Conservation (phyloP, 2,329 filamentous ascomycete species). For the Parafenestella ontariensis region DNA sequence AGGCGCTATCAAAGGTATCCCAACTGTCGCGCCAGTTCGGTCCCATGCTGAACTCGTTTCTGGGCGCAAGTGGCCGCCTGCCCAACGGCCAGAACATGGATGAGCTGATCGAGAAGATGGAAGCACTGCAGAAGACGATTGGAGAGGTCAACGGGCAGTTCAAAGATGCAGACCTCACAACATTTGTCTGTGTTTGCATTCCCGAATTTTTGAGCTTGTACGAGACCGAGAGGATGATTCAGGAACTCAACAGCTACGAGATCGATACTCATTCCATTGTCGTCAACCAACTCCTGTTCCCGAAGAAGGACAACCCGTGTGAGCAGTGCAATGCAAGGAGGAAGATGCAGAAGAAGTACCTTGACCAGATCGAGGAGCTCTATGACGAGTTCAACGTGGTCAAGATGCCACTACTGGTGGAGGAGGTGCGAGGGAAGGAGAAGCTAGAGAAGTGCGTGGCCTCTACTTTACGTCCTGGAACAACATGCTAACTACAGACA, state of each 20-base stretch:
- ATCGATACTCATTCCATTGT: constrained; percentile 98
- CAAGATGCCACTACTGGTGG: constrained; percentile 94
- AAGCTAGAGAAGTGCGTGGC: constrained; percentile 73
- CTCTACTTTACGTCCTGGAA: neutral
- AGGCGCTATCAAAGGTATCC: constrained; percentile 95
- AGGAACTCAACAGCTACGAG: constrained; percentile 89
- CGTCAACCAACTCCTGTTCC: constrained; percentile 96
- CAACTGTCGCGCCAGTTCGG: constrained; percentile 94
- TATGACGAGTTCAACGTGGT: constrained; percentile 99
- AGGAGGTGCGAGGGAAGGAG: constrained; percentile 95
- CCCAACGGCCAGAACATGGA: constrained; percentile 92
- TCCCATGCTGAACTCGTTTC: constrained; percentile 90
- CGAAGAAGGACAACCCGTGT: constrained; percentile 81
- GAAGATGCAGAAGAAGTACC: constrained; percentile 99
- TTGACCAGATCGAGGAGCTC: constrained; percentile 97
- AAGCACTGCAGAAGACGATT: constrained; percentile 90
- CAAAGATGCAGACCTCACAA: constrained; percentile 94
- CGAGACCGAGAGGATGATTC: constrained; percentile 99
- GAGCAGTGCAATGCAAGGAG: constrained; percentile 93
- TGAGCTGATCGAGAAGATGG: constrained; percentile 94
- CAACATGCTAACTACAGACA: constrained; percentile 13
- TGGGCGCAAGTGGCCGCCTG: constrained; percentile 77
- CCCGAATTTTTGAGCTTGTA: constrained; percentile 96
- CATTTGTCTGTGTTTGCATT: constrained; percentile 98
- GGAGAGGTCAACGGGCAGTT: constrained; percentile 96